Evolutionary conservation across 2,329 filamentous ascomycete species (phyloP), one percentile per base, ranked within the genome.

Genomic region (Claviceps sorghi): DNA sequence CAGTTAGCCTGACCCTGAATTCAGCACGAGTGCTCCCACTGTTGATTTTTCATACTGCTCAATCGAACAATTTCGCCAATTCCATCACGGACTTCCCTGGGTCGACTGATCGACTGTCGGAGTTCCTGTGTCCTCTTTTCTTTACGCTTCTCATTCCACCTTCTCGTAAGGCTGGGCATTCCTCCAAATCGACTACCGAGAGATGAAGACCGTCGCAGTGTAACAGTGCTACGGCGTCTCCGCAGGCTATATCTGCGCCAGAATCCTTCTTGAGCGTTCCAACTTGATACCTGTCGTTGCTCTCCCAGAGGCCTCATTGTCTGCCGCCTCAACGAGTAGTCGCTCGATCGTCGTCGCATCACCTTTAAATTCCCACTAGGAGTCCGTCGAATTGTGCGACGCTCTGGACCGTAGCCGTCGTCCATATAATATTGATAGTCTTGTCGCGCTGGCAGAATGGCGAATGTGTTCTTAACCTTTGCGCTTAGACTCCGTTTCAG

Each of bases 351-450:
- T 52, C 76, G 72, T 56, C 70, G 72, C 64, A 83, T 75, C 0
- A 83, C 79, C 13, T 78, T 71, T 50, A 83, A 63, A 55, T 76
- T 82, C 1, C 80, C 80, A 57, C 78, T 82, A 4, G 75, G 69
- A 7, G 77, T 80, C 49, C 79, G 73, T 46, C 72, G 72, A 54
- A 83, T 80, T 2, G 75, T 82, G 29, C 79, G 72, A 4, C 79
- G 74, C 42, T 82, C 75, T 0, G 71, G 67, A 3, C 65, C 65
- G 32, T 67, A 61, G 29, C 60, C 62, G 15, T 70, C 65, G 50
- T 65, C 61, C 8, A 58, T 57, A 21, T 60, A 54, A 48, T 62
- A 61, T 13, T 56, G 57, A 52, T 69, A 66, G 26, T 73, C 67
- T 46, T 72, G 65, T 2, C 69, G 67, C n/a, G 71, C 57, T 0